Evolutionary conservation across 805 yeast genomes (phyloP), one percentile per base, ranked within the genome.

Genomic region (Wickerhamiella nectarea): DNA sequence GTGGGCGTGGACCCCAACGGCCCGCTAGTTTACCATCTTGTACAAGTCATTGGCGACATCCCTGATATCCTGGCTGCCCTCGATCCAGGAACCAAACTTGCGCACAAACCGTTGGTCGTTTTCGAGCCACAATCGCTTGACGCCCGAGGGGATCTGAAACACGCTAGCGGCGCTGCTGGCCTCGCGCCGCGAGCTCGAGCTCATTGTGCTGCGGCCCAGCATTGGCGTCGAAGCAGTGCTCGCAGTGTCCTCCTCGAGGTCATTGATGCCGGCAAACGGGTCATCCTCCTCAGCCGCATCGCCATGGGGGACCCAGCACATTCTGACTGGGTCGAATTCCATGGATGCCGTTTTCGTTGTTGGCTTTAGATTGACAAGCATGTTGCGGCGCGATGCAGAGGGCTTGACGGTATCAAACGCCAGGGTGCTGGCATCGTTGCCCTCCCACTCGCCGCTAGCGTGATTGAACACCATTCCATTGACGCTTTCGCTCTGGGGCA

Each of bases 401-500:
- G 31, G 31, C 15, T 17, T 1, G 1, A 40, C 31, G 2, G 42
- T 22, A 12, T 54, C 58, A 24, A 54, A 54, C 17, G 44, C 41
- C 20, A 44, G 34, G 15, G 44, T 44, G 12, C 53, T 57, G 8
- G 40, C 40, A 4, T 54, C 58, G 26, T 53, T 53, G 7, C 58
- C 58, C 29, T 53, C 57, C 58, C 58, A 54, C 38, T 43, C 35
- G 6, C 56, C 52, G 1, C 51, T 45, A 4, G 28, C 41, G 5
- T 57, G 56, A 44, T 54, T 52, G 21, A 53, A 47, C 2, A 48
- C 52, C 58, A 54, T 54, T n/a, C 58, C 58, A 24, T 52, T 48
- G 22, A 44, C 46, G 6, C 15, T 12, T 8, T 28, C 6, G 2
- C 15, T 35, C 8, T 15, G 22, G 11, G 9, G 38, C 34, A 6